phyloP scores from a whole-genome alignment of 352 stramenopile species.

The Hyaloperonospora brassicae region DNA sequence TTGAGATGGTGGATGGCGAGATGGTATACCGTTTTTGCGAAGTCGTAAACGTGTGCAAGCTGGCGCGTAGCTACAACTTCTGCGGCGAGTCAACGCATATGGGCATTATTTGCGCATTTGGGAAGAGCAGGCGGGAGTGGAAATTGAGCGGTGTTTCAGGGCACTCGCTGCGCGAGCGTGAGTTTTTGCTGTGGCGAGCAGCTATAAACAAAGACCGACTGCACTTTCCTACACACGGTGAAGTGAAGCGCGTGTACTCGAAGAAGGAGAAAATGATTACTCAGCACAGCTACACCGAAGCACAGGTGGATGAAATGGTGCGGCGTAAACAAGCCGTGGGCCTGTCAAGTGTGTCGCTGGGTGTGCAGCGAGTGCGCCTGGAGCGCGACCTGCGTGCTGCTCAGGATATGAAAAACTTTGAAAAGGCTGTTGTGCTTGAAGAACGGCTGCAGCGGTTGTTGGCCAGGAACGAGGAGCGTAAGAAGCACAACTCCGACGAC shows the following conservation, averaged over 20 bases:
- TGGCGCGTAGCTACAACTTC: conserved; percentile 60
- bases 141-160: conserved; percentile 61
- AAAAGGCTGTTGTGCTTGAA: conserved; percentile 72
- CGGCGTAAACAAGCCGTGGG: conserved; percentile 60
- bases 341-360: conserved; percentile 52
- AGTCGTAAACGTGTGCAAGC: conserved; percentile 54
- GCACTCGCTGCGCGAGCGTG: conserved; percentile 64
- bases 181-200: conserved; percentile 77
- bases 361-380: conserved; percentile 69
- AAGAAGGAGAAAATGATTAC: conserved; percentile 63
- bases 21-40: conserved; percentile 84
- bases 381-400: conserved; percentile 71
- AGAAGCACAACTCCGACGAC: conserved; percentile 72
- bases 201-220: conserved; percentile 73
- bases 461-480: conserved; percentile 58
- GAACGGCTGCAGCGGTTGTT: conserved; percentile 51
- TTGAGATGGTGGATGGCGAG: conserved; percentile 60
- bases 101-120: conserved; percentile 66
- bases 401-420: conserved; percentile 83
- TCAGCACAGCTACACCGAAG: conserved; percentile 73
- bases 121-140: conserved; percentile 72
- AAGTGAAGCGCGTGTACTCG: conserved; percentile 53
- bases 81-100: conserved; percentile 62
- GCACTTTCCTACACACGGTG: conserved; percentile 60
- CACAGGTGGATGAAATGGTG: conserved; percentile 77